Conservation (phyloP, 192 early-diverging fungal genomes). For the Dissophora globulifera region DNA sequence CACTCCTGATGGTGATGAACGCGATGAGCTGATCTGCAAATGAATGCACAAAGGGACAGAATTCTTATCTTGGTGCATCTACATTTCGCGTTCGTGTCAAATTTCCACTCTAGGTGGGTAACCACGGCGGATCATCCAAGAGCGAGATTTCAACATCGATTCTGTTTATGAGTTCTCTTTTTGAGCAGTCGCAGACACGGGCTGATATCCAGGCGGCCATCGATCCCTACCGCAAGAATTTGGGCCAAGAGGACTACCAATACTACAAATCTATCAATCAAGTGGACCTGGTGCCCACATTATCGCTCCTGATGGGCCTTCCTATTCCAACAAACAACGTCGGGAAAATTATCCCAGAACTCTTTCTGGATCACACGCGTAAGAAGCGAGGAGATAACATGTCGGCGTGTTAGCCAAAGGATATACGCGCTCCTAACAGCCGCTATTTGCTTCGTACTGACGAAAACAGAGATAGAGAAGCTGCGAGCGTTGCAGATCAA, state of each 20-base stretch:
- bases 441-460: background rate
- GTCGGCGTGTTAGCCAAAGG: no score
- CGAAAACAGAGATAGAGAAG: constrained; percentile 39
- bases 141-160: constrained; percentile 65
- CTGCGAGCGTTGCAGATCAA: constrained; percentile 71
- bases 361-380: constrained; percentile 66
- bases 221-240: constrained; percentile 38
- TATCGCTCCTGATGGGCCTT: constrained; percentile 82
- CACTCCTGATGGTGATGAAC: no score
- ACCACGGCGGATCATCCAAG: constrained; percentile 67
- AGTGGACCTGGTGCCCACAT: constrained; percentile 90
- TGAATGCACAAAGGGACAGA: no score
- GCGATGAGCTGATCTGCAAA: no score
- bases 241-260: constrained; percentile 55
- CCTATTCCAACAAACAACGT: constrained; percentile 96
- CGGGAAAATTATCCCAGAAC: constrained; percentile 84
- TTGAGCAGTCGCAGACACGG: constrained; percentile 20
- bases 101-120: constrained; percentile 54
- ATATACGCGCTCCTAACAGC: no score
- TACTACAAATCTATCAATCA: constrained; percentile 76
- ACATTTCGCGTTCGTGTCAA: background rate
- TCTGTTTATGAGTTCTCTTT: constrained; percentile 60
- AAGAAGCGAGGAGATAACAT: no score
- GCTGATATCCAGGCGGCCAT: constrained; percentile 24
- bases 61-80: no score